Percentiles rank a stretch among this genome's conserved stretches.
Evolutionary conservation across 192 early-diverging fungal species (phyloP).

Genomic region (Coemansia erecta): DNA sequence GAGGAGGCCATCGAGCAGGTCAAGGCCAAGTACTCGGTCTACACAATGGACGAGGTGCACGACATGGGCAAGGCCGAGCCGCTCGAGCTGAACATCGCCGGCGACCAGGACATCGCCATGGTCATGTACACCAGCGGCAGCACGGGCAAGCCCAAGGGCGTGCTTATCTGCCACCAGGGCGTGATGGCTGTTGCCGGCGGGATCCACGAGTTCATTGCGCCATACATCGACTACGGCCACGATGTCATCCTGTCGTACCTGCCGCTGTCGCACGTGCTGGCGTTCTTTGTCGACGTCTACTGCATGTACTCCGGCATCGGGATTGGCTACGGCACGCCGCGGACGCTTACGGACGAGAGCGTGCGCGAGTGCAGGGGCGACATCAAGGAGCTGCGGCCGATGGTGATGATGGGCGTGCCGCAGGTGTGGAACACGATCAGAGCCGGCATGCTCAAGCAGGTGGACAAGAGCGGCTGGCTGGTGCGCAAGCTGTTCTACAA

Average conservation of each 20-base stretch:
- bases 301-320: conserved; percentile 67
- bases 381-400: conserved; percentile 68
- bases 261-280: conserved; percentile 87
- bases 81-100: conserved; percentile 19
- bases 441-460: conserved; percentile 73
- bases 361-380: conserved; percentile 68
- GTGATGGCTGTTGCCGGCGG: conserved; percentile 67
- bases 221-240: conserved; percentile 43
- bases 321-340: conserved; percentile 65
- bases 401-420: conserved; percentile 80
- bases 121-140: conserved; percentile 92
- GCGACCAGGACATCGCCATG: conserved; percentile 63
- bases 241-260: conserved; percentile 77
- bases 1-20: conserved; percentile 60
- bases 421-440: conserved; percentile 87
- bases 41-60: conserved; percentile 70
- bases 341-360: conserved; percentile 73
- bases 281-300: conserved; percentile 78
- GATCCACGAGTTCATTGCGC: conserved; percentile 40
- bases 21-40: conserved; percentile 47
- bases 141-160: conserved; percentile 92
- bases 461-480: conserved; percentile 49
- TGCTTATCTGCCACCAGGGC: conserved; percentile 78
- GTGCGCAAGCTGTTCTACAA: conserved; percentile 72
- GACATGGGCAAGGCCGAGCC: conserved; percentile 67